Conservation (phyloP, 805 yeast genomes). For the Spencermartinsiella europaea region DNA sequence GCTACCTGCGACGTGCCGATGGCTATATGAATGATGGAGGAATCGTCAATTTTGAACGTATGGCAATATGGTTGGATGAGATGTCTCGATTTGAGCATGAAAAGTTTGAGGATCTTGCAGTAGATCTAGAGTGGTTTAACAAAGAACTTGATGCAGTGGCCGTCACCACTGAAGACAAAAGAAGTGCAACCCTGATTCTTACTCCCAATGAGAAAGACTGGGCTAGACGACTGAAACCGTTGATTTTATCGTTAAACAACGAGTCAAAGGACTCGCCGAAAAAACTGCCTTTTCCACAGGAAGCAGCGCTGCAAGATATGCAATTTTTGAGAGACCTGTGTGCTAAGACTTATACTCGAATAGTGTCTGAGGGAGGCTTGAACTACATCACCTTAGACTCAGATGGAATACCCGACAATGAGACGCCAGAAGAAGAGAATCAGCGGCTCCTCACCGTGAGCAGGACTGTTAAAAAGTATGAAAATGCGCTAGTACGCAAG, state of each 20-base stretch:
- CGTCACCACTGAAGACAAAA: conserved; percentile 42
- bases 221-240: conserved; percentile 43
- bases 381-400: conserved; percentile 35
- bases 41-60: conserved; percentile 64
- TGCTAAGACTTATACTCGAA: conserved; percentile 23
- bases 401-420: conserved; percentile 67
- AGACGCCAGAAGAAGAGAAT: conserved; percentile 59
- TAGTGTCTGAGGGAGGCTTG: conserved; percentile 17
- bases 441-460: conserved; percentile 55
- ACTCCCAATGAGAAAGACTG: conserved; percentile 58
- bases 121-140: conserved; percentile 90
- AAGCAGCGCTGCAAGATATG: conserved; percentile 10
- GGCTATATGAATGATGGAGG: conserved; percentile 87
- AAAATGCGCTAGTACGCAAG: conserved; percentile 27
- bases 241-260: conserved; percentile 33
- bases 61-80: conserved; percentile 69
- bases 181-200: conserved; percentile 57
- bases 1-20: conserved; percentile 63
- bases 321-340: conserved; percentile 25
- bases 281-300: conserved; percentile 1
- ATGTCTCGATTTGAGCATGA: conserved; percentile 76
- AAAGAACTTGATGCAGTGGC: conserved; percentile 55
- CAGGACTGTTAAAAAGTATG: conserved; percentile 40
- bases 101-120: conserved; percentile 73
- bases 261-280: conserved; percentile 5